A percentile compares a stretch with the other conserved stretches of the same genome.
phyloP scores from a whole-genome alignment of 2,329 filamentous ascomycete species.

The Nigrospora oryzae region DNA sequence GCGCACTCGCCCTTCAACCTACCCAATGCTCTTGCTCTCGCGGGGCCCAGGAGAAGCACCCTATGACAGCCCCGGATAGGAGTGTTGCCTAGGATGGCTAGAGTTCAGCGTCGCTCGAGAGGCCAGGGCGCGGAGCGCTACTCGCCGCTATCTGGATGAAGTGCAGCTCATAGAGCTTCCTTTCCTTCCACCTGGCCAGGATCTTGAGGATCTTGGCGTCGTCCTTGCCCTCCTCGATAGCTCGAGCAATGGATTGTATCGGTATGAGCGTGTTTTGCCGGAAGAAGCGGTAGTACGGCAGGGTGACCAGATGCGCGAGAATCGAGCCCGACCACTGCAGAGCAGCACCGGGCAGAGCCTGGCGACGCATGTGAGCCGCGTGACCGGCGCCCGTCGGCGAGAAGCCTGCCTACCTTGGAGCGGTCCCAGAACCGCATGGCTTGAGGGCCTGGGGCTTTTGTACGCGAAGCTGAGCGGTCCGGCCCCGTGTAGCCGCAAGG shows the following conservation, averaged over 20 bases:
- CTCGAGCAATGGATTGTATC: slow-evolving; percentile 10
- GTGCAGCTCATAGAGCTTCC: slow-evolving; percentile 14
- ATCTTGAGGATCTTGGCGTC: slow-evolving; percentile 8
- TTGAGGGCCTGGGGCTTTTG: no score
- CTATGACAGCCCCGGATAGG: slow-evolving; percentile 16
- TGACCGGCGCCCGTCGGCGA: no score
- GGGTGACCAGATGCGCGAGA: slow-evolving; percentile 8
- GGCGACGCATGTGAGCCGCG: background rate
- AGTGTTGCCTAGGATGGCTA: slow-evolving; percentile 9
- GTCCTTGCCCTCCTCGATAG: slow-evolving; percentile 4
- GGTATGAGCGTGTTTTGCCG: slow-evolving; percentile 15
- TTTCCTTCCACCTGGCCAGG: slow-evolving; percentile 10
- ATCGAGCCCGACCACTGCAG: background rate
- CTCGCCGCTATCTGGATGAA: slow-evolving; percentile 14
- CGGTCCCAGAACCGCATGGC: no score
- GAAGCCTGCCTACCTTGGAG: no score
- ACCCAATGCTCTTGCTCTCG: slow-evolving; percentile 14
- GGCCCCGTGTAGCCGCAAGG: no score
- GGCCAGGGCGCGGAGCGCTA: background rate
- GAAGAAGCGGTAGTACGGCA: slow-evolving; percentile 17
- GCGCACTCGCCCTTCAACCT: background rate
- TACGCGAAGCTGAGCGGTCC: no score
- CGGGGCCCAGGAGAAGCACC: slow-evolving; percentile 16
- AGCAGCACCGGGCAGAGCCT: background rate
- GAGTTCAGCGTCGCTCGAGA: no score